phyloP scores from a whole-genome alignment of 208 protist species.

The Leptomonas seymouri region DNA sequence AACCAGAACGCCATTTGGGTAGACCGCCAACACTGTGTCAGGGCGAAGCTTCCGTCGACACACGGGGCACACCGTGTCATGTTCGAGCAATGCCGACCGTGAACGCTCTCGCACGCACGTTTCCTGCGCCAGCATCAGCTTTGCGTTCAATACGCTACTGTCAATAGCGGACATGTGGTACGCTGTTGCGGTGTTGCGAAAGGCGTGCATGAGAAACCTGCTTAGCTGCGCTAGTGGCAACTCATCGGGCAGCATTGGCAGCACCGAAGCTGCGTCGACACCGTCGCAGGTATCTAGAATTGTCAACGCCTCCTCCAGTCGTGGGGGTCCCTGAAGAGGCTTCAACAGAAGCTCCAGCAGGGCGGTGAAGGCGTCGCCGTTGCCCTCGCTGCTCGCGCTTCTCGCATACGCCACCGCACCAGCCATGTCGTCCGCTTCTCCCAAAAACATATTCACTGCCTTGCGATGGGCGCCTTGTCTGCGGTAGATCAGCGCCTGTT shows the following conservation, averaged over 20 bases:
- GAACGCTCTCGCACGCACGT: conserved; percentile 26
- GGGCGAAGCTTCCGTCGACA: conserved; percentile 62
- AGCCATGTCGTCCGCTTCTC: conserved; percentile 42
- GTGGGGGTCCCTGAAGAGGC: conserved; percentile 14
- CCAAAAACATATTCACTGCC: conserved; percentile 67
- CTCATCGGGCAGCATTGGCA: conserved; percentile 70
- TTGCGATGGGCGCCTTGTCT: conserved; percentile 51
- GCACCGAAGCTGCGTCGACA: conserved; percentile 44
- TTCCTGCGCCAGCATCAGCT: conserved; percentile 28
- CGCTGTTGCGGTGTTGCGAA: conserved; percentile 42
- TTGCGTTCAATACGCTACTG: conserved; percentile 33
- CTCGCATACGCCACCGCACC: conserved; percentile 60
- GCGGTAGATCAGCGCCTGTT: conserved; percentile 68
- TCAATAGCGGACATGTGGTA: conserved; percentile 41
- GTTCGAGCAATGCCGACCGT: conserved; percentile 29
- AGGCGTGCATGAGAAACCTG: conserved; percentile 48
- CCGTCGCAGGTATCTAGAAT: conserved; percentile 51
- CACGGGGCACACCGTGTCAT: conserved; percentile 53
- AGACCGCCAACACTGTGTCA: conserved; percentile 60
- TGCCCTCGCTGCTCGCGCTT: conserved; percentile 35
- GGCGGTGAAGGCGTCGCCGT: conserved; percentile 41
- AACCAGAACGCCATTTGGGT: conserved; percentile 65
- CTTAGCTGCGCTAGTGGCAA: conserved; percentile 42
- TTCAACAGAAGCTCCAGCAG: conserved; percentile 44
- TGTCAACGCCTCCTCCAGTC: conserved; percentile 42